phyloP scores from a whole-genome alignment of 1,284 basidiomycete genomes.

The Baeospora myosura region DNA sequence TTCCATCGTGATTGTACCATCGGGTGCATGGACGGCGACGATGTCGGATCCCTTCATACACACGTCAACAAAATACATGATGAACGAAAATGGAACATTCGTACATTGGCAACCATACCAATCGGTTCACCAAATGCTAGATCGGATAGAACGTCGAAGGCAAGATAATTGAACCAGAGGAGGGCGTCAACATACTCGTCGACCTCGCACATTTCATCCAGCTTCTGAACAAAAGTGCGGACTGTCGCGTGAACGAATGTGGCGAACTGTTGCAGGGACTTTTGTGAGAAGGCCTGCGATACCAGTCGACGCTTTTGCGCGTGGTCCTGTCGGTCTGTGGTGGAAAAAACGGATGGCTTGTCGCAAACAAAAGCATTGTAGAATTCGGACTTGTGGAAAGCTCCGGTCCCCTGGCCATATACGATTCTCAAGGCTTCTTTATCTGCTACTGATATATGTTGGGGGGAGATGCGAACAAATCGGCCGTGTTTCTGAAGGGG shows the following conservation, averaged over 20 bases:
- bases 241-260: background rate
- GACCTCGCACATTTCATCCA: background rate
- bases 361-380: conserved; percentile 84
- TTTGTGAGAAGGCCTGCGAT: conserved; percentile 81
- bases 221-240: background rate
- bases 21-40: conserved; percentile 13
- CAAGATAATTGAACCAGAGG: conserved; percentile 51
- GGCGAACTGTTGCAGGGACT: conserved; percentile 58
- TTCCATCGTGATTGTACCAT: conserved; percentile 15
- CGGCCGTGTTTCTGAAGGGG: conserved; percentile 33
- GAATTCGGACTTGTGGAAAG: conserved; percentile 64
- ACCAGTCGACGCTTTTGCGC: conserved; percentile 86
- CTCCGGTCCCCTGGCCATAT: conserved; percentile 75
- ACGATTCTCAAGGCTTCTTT: conserved; percentile 70
- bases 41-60: conserved; percentile 18
- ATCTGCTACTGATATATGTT: conserved; percentile 79
- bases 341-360: conserved; percentile 77
- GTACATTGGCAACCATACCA: conserved; percentile 63
- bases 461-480: conserved; percentile 82
- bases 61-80: background rate
- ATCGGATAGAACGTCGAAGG: conserved; percentile 85
- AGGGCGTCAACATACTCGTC: background rate
- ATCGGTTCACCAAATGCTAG: conserved; percentile 84
- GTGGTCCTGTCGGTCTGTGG: conserved; percentile 77
- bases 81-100: background rate